Evolutionary conservation across 371 early-diverging fungal genomes (phyloP).

Genomic region (Mucor racemosus): DNA sequence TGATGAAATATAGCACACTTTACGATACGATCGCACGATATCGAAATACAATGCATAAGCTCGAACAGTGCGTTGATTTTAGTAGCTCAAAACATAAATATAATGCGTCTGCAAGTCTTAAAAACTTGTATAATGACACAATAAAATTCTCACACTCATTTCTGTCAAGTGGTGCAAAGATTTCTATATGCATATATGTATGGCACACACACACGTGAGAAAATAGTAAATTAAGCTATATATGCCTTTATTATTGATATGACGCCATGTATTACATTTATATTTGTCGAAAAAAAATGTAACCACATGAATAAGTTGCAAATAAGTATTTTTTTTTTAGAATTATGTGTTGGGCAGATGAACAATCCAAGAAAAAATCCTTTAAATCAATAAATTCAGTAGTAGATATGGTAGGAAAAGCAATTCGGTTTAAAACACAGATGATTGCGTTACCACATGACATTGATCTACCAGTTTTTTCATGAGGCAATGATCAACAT

Average conservation of each 20-base stretch:
- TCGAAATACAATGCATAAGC: too few relatives aligned
- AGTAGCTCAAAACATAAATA: too few relatives aligned
- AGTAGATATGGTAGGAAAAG: too few relatives aligned
- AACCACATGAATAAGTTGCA: not conserved
- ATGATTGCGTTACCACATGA: not conserved
- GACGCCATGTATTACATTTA: not conserved
- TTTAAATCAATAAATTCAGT: not conserved
- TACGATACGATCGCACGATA: too few relatives aligned
- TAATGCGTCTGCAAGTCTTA: too few relatives aligned
- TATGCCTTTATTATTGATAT: not conserved
- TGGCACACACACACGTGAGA: constrained; percentile 1
- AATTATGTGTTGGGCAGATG: not conserved
- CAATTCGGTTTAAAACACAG: not conserved
- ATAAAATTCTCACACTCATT: not conserved
- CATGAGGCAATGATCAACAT: not conserved
- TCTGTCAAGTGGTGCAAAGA: not conserved
- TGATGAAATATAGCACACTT: too few relatives aligned
- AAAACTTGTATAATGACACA: not conserved
- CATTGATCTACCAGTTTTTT: not conserved
- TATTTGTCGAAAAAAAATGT: too few relatives aligned
- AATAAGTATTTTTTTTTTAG: not conserved
- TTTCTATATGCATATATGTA: not conserved
- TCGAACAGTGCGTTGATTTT: too few relatives aligned
- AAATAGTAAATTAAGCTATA: not conserved
- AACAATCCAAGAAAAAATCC: not conserved